A percentile compares a stretch with the other conserved stretches of the same genome.
phyloP scores from a whole-genome alignment of 345 rosid genomes.

The Eucalyptus leucophloia region DNA sequence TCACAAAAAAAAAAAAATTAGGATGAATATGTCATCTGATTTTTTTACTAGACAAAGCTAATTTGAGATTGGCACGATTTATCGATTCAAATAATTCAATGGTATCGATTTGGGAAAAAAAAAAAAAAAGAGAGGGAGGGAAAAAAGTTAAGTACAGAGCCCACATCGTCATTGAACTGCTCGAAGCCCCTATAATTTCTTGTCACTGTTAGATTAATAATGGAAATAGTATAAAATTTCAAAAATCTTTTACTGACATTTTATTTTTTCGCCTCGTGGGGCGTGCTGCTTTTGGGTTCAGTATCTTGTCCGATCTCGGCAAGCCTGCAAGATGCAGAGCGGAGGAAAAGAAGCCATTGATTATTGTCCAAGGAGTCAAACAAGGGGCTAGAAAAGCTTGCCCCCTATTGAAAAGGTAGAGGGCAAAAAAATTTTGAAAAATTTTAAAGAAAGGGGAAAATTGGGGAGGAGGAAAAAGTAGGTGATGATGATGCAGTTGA shows the following conservation, averaged over 20 bases:
- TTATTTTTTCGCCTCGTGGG: neutral
- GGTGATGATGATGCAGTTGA: conserved; percentile 12
- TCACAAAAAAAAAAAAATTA: too few relatives aligned
- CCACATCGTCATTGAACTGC: neutral
- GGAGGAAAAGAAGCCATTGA: neutral
- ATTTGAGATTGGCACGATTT: neutral
- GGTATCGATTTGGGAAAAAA: neutral
- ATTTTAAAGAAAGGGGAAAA: neutral
- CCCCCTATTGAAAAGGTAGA: neutral
- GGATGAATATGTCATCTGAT: too few relatives aligned
- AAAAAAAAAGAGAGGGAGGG: neutral
- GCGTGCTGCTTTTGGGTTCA: neutral
- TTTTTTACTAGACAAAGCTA: too few relatives aligned
- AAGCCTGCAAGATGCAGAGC: neutral
- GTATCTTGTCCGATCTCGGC: neutral
- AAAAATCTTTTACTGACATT: neutral
- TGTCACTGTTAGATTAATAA: neutral
- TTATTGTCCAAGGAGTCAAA: neutral
- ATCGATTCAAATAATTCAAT: neutral
- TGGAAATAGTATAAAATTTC: neutral
- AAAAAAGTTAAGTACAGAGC: neutral
- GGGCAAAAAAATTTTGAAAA: neutral
- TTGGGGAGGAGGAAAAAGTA: neutral
- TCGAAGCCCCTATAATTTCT: neutral
- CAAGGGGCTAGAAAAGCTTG: neutral